Percentiles rank a stretch among this genome's conserved stretches.
Conservation (phyloP, 129 eudicot genomes). For the Ambrosia trifida region DNA sequence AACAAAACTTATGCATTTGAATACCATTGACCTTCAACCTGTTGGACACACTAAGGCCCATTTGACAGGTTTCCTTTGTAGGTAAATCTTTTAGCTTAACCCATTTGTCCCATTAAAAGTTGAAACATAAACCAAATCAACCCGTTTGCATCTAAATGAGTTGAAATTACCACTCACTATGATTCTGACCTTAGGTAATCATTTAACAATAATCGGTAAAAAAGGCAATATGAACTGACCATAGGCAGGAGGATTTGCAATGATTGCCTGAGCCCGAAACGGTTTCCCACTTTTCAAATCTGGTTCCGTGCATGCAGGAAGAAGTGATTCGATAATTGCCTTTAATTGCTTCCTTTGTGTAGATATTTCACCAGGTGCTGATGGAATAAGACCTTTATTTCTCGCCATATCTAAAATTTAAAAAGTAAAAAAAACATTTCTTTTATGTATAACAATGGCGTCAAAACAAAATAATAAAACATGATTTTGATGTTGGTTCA, state of each 20-base stretch:
- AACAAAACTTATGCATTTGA: too few species aligned
- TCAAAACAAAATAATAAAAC: not conserved
- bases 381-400: constrained; percentile 94
- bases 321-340: constrained; percentile 85
- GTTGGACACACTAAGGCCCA: too few species aligned
- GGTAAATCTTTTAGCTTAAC: too few species aligned
- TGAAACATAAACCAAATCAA: too few species aligned
- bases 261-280: constrained; percentile 91
- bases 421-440: not conserved
- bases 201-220: not conserved
- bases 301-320: constrained; percentile 94
- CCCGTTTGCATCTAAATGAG: too few species aligned
- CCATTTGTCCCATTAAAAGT: too few species aligned
- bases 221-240: constrained; percentile 53
- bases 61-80: too few species aligned
- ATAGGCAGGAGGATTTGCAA: constrained; percentile 95
- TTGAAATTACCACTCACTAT: too few species aligned
- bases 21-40: too few species aligned
- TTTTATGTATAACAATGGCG: not conserved
- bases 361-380: constrained; percentile 84
- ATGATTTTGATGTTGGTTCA: not conserved
- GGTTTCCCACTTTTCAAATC: constrained; percentile 62
- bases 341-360: constrained; percentile 81
- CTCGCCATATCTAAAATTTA: constrained; percentile 71
- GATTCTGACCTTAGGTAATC: too few species aligned